A percentile compares a stretch with the other conserved stretches of the same genome.
Conservation (phyloP, 257 asterid genomes). For the Buddleja alternifolia region DNA sequence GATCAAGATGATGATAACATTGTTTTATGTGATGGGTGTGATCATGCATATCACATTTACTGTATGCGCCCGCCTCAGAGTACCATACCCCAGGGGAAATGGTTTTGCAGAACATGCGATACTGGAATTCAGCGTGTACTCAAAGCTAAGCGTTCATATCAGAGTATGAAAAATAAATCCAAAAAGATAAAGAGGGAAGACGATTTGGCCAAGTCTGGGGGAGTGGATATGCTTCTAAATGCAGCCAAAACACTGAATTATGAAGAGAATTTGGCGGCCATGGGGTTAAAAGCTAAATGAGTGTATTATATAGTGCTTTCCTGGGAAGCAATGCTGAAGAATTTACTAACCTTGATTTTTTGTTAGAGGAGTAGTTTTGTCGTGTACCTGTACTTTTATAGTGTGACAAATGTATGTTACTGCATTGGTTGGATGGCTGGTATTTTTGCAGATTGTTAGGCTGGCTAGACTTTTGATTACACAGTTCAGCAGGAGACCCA, state of each 20-base stretch:
- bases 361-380: neutral
- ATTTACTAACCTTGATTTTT: neutral
- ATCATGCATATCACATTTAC: constrained; percentile 81
- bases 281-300: constrained; percentile 33
- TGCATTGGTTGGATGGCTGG: constrained; percentile 13
- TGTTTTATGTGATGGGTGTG: constrained; percentile 90
- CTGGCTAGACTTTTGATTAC: constrained; percentile 25
- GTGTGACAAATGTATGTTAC: constrained; percentile 12
- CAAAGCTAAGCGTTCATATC: constrained; percentile 53
- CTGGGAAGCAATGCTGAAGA: neutral
- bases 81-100: constrained; percentile 63
- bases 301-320: too few species aligned
- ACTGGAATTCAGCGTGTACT: constrained; percentile 50
- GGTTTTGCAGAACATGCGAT: constrained; percentile 78
- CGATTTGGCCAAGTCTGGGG: constrained; percentile 59
- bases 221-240: constrained; percentile 81
- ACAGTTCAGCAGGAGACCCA: neutral
- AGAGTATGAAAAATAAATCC: constrained; percentile 35
- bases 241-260: constrained; percentile 78
- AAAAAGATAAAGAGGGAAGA: constrained; percentile 45
- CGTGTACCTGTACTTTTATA: constrained; percentile 16
- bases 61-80: constrained; percentile 76
- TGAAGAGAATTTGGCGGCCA: constrained; percentile 57
- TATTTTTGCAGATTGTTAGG: constrained; percentile 36
- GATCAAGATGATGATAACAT: constrained; percentile 82